These are phyloP conservation scores for Proteromonas lacertae DNA, from an alignment of 352 stramenopile genomes.

Conservation along the genomic window DNA sequence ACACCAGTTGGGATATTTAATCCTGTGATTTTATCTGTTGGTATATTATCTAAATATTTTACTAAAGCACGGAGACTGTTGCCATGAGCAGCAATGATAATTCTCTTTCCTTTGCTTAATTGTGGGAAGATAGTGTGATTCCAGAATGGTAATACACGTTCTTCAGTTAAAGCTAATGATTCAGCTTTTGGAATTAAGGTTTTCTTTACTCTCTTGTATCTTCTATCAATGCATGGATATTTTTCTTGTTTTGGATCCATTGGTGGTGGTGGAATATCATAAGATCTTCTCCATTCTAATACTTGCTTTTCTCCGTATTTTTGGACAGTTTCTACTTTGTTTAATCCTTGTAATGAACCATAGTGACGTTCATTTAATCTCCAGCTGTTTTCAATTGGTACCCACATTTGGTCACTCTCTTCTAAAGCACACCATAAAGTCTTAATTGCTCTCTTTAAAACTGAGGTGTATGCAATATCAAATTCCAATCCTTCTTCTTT, in stretches of 20 bases:
- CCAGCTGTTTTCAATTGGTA: conserved; percentile 53
- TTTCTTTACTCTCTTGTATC: too few species aligned
- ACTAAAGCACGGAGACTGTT: conserved; percentile 89
- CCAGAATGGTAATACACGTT: conserved; percentile 22
- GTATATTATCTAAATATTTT: conserved; percentile 89
- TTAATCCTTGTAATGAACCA: conserved; percentile 73
- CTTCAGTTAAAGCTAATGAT: conserved; percentile 6
- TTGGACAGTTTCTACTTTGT: conserved; percentile 94
- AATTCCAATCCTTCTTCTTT: conserved; percentile 56
- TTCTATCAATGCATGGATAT: too few species aligned
- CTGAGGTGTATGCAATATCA: conserved; percentile 62
- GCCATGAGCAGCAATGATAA: conserved; percentile 82
- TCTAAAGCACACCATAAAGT: conserved; percentile 82
- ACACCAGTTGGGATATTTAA: conserved; percentile 76
- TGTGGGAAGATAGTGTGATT: conserved; percentile 61
- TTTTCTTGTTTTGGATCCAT: conserved; percentile 5
- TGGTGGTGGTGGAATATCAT: conserved; percentile 74
- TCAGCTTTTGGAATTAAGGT: background rate
- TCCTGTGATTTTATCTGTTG: conserved; percentile 63
- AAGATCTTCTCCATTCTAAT: conserved; percentile 66
- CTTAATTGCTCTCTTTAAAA: conserved; percentile 82
- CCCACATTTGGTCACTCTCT: conserved; percentile 81
- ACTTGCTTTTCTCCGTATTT: conserved; percentile 90
- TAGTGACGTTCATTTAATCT: conserved; percentile 95
- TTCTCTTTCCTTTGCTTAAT: conserved; percentile 64